Percentiles rank a stretch among this genome's conserved stretches.
These are phyloP conservation scores for Bonia amplexicaulis DNA, from an alignment of 176 grass and related monocot genomes.

Conservation along the genomic window DNA sequence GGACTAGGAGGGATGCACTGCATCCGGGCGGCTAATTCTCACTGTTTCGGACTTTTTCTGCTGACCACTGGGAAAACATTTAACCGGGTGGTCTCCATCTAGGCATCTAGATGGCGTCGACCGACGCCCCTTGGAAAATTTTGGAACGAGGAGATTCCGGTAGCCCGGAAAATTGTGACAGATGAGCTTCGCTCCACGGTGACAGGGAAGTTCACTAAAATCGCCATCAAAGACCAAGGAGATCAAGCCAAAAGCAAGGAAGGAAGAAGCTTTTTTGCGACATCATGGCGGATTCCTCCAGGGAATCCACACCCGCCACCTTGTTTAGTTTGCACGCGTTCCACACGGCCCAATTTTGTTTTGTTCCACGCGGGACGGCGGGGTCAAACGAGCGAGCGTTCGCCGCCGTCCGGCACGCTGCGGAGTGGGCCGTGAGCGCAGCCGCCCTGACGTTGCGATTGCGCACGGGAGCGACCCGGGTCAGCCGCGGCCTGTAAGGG, in stretches of 20 bases:
- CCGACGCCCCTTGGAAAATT: background rate
- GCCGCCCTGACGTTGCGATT: background rate
- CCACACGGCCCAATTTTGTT: background rate
- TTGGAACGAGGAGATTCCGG: background rate
- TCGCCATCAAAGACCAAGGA: background rate
- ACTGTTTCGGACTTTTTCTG: background rate
- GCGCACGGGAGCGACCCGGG: background rate
- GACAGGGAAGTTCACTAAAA: conserved; percentile 14
- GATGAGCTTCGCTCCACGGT: conserved; percentile 11
- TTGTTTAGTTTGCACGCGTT: background rate
- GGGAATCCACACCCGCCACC: background rate
- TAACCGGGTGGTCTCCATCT: background rate
- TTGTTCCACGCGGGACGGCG: background rate
- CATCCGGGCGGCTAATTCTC: background rate
- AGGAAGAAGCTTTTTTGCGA: background rate
- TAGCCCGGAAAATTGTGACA: background rate
- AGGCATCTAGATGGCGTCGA: conserved; percentile 1
- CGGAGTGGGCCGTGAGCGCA: background rate
- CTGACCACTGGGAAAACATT: background rate
- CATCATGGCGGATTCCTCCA: background rate
- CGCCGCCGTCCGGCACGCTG: background rate
- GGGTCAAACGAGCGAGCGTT: background rate
- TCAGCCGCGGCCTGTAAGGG: background rate
- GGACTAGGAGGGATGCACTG: background rate
- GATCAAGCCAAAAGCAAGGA: background rate